Evolutionary conservation across 1,139 yeast genomes (phyloP).

Genomic region (Candida sp.): DNA sequence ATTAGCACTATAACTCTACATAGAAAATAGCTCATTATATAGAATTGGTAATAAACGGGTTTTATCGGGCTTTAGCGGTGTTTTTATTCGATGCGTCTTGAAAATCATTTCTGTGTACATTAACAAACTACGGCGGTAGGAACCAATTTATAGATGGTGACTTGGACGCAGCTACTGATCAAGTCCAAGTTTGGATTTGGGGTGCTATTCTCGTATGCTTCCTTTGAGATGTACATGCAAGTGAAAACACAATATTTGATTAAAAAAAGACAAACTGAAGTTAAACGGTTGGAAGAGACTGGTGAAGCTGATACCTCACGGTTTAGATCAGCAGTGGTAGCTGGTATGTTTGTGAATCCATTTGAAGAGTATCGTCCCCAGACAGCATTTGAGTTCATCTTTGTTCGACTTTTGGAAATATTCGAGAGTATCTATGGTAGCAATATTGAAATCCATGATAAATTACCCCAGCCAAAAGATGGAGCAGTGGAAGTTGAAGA

Average conservation of each 20-base stretch:
- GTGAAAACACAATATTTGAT: slow-evolving; percentile 55
- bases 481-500: slow-evolving; percentile 45
- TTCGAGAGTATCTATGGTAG: slow-evolving; percentile 68
- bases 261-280: slow-evolving; percentile 44
- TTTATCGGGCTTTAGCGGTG: background rate
- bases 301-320: slow-evolving; percentile 21
- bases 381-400: slow-evolving; percentile 79
- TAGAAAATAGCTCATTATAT: too few relatives aligned
- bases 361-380: slow-evolving; percentile 90
- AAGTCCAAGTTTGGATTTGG: slow-evolving; percentile 49
- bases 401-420: slow-evolving; percentile 67
- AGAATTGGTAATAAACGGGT: too few relatives aligned
- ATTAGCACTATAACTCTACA: slow-evolving; percentile 27
- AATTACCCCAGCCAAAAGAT: slow-evolving; percentile 43
- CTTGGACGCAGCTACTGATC: slow-evolving; percentile 12
- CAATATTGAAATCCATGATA: slow-evolving; percentile 41
- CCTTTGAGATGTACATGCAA: slow-evolving; percentile 65
- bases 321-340: slow-evolving; percentile 53
- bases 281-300: slow-evolving; percentile 9
- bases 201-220: slow-evolving; percentile 58
- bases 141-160: background rate
- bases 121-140: too few relatives aligned
- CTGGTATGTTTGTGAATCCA: slow-evolving; percentile 87
- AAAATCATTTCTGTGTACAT: background rate
- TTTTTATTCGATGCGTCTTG: background rate